Conservation (phyloP, 73 alveolate genomes). For the Paramecium biaurelia region DNA sequence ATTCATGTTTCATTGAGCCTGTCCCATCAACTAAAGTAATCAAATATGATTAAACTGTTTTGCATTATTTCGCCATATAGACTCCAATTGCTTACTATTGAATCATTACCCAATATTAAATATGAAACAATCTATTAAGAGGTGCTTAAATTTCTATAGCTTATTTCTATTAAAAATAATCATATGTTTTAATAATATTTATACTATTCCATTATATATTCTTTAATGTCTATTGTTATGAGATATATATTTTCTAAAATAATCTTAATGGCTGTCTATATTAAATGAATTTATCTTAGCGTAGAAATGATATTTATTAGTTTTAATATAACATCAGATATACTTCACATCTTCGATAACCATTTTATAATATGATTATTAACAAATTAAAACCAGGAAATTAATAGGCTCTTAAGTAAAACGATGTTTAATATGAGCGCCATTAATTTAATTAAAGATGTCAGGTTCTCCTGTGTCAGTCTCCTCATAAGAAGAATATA, state of each 20-base stretch:
- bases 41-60: background rate
- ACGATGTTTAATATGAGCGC: background rate
- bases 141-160: no score
- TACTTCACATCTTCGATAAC: background rate
- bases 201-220: no score
- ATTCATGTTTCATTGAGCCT: background rate
- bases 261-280: conserved; percentile 21
- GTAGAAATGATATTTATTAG: background rate
- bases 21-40: background rate
- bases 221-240: no score
- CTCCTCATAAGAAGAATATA: background rate
- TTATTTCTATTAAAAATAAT: no score
- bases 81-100: background rate
- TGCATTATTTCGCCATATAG: background rate
- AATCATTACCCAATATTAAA: background rate
- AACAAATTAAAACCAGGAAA: background rate
- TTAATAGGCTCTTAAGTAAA: background rate
- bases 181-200: no score
- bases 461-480: background rate
- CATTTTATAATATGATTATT: background rate
- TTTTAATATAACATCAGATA: no score
- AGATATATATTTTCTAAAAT: conserved; percentile 25
- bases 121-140: no score
- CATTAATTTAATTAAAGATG: background rate
- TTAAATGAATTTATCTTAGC: no score